These are phyloP conservation scores for Purpureocillium lavendulum DNA, from an alignment of 2,329 filamentous ascomycete genomes.

Conservation along the genomic window DNA sequence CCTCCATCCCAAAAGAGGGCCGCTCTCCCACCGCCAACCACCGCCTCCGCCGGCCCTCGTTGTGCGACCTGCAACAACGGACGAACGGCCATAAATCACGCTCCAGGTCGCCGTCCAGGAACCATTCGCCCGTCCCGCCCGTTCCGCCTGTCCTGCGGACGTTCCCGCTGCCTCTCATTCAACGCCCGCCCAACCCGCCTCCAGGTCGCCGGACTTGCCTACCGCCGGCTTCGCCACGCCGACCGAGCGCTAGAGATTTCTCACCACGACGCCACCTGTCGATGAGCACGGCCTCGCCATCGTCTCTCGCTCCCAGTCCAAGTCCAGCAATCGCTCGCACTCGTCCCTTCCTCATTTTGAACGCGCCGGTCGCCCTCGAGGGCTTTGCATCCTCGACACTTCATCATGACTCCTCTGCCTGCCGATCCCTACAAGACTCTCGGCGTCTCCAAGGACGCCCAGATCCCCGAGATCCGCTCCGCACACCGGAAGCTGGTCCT, in stretches of 20 bases:
- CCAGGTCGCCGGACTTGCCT: too few species aligned
- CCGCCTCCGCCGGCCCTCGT: neutral
- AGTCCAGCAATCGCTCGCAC: neutral
- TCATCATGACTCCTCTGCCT: slow-evolving; percentile 40
- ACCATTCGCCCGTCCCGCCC: too few species aligned
- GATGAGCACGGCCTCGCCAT: neutral
- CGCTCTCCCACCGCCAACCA: slow-evolving; percentile 1
- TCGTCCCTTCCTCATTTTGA: neutral
- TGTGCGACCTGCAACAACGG: slow-evolving; percentile 2
- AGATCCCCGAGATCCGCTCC: slow-evolving; percentile 62
- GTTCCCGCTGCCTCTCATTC: neutral
- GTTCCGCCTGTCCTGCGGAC: too few species aligned
- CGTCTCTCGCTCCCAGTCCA: neutral
- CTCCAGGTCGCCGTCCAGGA: neutral
- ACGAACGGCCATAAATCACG: neutral
- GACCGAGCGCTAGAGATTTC: too few species aligned
- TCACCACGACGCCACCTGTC: neutral
- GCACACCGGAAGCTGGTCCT: slow-evolving; percentile 81
- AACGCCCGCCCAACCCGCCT: too few species aligned
- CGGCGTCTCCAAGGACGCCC: slow-evolving; percentile 64
- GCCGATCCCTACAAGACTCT: slow-evolving; percentile 75
- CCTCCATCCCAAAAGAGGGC: neutral
- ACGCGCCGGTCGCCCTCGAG: slow-evolving; percentile 3
- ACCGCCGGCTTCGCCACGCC: too few species aligned
- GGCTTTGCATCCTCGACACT: slow-evolving; percentile 3